Evolutionary conservation across 2,329 filamentous ascomycete species (phyloP).

Genomic region (Apiospora pterosperma): DNA sequence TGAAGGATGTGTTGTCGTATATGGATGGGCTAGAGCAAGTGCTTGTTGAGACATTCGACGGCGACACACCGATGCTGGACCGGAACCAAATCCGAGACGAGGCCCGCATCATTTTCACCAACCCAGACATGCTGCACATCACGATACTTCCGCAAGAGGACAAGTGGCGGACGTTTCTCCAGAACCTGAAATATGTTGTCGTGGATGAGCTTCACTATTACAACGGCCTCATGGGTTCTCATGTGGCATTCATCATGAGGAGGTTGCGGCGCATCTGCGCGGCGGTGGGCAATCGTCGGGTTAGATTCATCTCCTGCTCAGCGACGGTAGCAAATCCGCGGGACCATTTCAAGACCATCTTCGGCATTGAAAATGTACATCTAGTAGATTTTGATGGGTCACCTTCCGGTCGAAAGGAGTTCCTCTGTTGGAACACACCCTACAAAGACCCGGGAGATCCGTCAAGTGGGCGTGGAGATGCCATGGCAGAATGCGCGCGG

Average conservation of each 20-base stretch:
- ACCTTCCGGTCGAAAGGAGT: slow-evolving; percentile 88
- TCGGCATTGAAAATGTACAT: slow-evolving; percentile 77
- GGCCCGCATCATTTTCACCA: slow-evolving; percentile 92
- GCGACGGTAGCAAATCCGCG: slow-evolving; percentile 92
- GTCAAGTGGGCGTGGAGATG: slow-evolving; percentile 79
- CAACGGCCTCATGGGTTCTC: slow-evolving; percentile 89
- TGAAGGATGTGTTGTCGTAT: slow-evolving; percentile 79
- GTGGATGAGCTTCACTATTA: slow-evolving; percentile 93
- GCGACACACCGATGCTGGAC: slow-evolving; percentile 81
- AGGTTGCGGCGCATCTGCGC: slow-evolving; percentile 83
- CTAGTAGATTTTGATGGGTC: slow-evolving; percentile 91
- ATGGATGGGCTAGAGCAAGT: slow-evolving; percentile 73
- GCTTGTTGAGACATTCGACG: slow-evolving; percentile 91
- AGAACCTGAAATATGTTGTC: slow-evolving; percentile 88
- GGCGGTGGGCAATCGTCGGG: slow-evolving; percentile 77
- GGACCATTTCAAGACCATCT: slow-evolving; percentile 91
- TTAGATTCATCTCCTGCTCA: slow-evolving; percentile 94
- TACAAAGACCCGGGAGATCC: slow-evolving; percentile 87
- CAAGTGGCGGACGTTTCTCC: slow-evolving; percentile 82
- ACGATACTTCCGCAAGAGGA: slow-evolving; percentile 92
- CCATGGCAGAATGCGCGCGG: slow-evolving; percentile 80
- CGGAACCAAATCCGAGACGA: slow-evolving; percentile 81
- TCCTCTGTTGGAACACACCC: slow-evolving; percentile 96
- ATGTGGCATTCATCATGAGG: slow-evolving; percentile 93
- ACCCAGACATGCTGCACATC: slow-evolving; percentile 96